phyloP scores from a whole-genome alignment of 768 basidiomycete genomes.

The Pleurotus sapidus region DNA sequence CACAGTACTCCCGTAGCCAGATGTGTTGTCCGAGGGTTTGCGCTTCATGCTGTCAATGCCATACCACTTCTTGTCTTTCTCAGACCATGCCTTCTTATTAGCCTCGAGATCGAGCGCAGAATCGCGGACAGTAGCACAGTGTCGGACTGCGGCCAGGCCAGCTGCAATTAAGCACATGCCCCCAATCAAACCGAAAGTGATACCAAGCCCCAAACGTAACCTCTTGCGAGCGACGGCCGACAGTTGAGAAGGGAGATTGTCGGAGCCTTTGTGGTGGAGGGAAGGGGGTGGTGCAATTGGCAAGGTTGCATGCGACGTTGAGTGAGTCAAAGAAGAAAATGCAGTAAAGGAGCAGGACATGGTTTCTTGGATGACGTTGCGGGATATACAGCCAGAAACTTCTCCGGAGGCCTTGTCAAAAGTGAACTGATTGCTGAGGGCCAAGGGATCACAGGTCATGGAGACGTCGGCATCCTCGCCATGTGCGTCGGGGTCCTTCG shows the following conservation, averaged over 20 bases:
- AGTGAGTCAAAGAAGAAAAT: slow-evolving; percentile 62
- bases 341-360: slow-evolving; percentile 63
- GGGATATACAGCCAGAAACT: slow-evolving; percentile 59
- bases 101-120: slow-evolving; percentile 60
- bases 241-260: slow-evolving; percentile 28
- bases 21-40: slow-evolving; percentile 10
- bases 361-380: slow-evolving; percentile 23
- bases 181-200: slow-evolving; percentile 63
- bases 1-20: slow-evolving; percentile 12
- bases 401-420: slow-evolving; percentile 44
- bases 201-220: slow-evolving; percentile 54
- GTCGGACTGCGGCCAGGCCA: slow-evolving; percentile 52
- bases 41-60: slow-evolving; percentile 37
- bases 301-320: slow-evolving; percentile 66
- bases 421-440: slow-evolving; percentile 45
- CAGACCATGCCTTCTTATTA: slow-evolving; percentile 54
- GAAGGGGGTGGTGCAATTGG: slow-evolving; percentile 42
- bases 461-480: slow-evolving; percentile 49
- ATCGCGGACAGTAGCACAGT: slow-evolving; percentile 57
- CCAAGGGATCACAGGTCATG: slow-evolving; percentile 50
- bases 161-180: slow-evolving; percentile 53
- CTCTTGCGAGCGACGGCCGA: slow-evolving; percentile 42
- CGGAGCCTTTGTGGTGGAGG: slow-evolving; percentile 35
- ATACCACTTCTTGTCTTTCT: slow-evolving; percentile 70
- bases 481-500: slow-evolving; percentile 40